These are phyloP conservation scores for Spergularia azorica DNA, from an alignment of 179 eudicot genomes.

Conservation along the genomic window DNA sequence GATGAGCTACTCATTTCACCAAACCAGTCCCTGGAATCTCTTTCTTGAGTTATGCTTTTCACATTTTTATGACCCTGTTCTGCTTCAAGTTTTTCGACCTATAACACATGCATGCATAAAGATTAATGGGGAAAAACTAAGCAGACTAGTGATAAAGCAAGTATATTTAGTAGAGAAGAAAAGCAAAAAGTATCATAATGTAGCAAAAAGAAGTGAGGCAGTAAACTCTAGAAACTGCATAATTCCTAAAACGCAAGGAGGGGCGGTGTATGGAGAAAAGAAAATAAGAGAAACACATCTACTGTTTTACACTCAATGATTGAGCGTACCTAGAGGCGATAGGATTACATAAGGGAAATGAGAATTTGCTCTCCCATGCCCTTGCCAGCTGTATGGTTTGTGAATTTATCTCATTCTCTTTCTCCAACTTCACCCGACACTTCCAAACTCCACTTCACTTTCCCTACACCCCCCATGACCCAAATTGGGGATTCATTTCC, in stretches of 20 bases:
- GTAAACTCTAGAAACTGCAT: not conserved
- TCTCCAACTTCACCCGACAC: no score
- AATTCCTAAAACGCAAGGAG: not conserved
- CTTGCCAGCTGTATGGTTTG: no score
- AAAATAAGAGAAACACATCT: not conserved
- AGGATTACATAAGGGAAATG: no score
- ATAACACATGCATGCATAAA: conserved; percentile 24
- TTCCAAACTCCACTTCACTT: no score
- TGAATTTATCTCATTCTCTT: no score
- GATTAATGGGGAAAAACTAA: not conserved
- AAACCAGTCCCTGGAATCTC: conserved; percentile 28
- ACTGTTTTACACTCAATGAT: no score
- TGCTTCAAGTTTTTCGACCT: conserved; percentile 48
- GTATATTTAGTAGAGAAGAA: not conserved
- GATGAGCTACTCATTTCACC: conserved; percentile 30
- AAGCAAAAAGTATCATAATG: no score
- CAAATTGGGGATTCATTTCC: no score
- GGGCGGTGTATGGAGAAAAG: no score
- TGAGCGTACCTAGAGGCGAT: no score
- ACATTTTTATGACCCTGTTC: conserved; percentile 44
- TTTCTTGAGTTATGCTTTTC: conserved; percentile 30
- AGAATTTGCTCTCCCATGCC: no score
- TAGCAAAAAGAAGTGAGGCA: not conserved
- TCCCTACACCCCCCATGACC: no score
- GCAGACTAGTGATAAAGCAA: not conserved